Conservation (phyloP, 2,329 filamentous ascomycete genomes). For the Botrytis elliptica region DNA sequence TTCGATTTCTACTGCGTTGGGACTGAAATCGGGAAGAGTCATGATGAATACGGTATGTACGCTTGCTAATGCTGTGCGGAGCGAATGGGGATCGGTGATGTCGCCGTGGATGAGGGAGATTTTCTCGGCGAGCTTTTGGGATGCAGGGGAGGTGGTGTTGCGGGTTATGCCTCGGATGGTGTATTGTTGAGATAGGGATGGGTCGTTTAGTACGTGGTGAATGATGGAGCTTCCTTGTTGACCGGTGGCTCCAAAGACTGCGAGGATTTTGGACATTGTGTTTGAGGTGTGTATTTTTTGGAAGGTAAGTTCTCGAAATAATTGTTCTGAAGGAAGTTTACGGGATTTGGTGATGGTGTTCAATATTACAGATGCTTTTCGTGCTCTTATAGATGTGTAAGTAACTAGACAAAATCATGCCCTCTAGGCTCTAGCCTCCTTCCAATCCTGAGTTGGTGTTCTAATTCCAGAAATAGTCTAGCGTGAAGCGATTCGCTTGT, state of each 20-base stretch:
- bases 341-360: background rate
- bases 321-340: background rate
- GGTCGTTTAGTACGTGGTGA: conserved; percentile 46
- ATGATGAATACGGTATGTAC: conserved; percentile 49
- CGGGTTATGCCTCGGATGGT: conserved; percentile 50
- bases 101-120: conserved; percentile 45
- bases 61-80: conserved; percentile 45
- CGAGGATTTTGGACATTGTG: conserved; percentile 40
- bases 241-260: conserved; percentile 52
- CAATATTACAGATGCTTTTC: background rate
- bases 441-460: background rate
- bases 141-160: conserved; percentile 34
- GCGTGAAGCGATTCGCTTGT: background rate
- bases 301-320: background rate
- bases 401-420: no score
- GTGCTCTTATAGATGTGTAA: background rate
- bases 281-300: background rate
- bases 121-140: conserved; percentile 36
- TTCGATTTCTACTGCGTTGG: conserved; percentile 16
- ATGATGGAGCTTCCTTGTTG: conserved; percentile 52
- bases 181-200: conserved; percentile 46
- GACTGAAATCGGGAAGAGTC: conserved; percentile 45
- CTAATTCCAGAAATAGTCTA: background rate
- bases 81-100: conserved; percentile 40
- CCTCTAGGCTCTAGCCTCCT: background rate